Evolutionary conservation across 108 stramenopile genomes (phyloP), one percentile per base, ranked within the genome.

Genomic region (Cyclotella cryptica): DNA sequence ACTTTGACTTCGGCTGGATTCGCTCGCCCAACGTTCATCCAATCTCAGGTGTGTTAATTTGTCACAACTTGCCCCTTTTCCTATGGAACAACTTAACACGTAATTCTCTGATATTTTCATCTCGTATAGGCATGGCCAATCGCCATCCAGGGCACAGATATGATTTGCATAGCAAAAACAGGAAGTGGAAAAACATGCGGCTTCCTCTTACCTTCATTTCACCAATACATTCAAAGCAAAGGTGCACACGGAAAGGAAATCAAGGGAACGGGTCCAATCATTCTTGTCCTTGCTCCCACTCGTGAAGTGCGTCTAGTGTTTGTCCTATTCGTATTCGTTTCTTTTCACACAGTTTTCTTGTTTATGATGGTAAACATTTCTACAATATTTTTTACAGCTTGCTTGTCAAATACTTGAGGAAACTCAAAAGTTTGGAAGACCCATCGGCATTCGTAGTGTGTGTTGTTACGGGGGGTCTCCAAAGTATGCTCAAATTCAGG

Each of bases 141-240:
- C 67, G 98, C 96, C 24, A 71, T 96, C 17, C 74, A 78, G 19
- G 95, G 93, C 13, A 72, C 86, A 11, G 99, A 99, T 85, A 83
- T 99, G 74, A 99, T 99, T 84, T 97, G 86, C 49, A 97, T 98
- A 79, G 99, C 99, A 47, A 98, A 99, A 77, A 99, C 99, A 10
- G 99, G 99, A 22, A 91, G 89, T 49, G 99, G 97, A 51, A 92
- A 95, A 74, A 99, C 99, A 24, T 96, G 94, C 45, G 99, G 96
- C 13, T 99, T 99, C 85, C 85, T 99, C 49, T 77, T 99, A 51
- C 99, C 99, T 24, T 87, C 90, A 21, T 95, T 98, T 75, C 87
- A 97, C 58, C 74, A 88, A 65, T 87, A 92, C 71, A 77, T 92
- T 51, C 67, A 90, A 77, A 66, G 43, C 42, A 72, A 81, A 40